Evolutionary conservation across 2,329 filamentous ascomycete species (phyloP).

Genomic region (Diatrype stigma): DNA sequence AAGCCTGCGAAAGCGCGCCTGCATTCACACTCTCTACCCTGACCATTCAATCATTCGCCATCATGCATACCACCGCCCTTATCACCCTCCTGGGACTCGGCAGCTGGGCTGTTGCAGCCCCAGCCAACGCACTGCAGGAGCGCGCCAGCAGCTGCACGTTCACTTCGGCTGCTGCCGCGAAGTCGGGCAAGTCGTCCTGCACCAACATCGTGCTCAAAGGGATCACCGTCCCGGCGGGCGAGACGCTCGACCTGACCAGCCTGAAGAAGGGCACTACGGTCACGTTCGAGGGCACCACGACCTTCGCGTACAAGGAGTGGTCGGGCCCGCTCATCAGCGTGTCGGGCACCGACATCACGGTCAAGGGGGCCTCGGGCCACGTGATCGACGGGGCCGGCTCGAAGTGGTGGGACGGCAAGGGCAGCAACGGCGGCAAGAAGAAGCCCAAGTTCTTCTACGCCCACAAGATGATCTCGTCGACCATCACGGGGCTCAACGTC

Average conservation of each 20-base stretch:
- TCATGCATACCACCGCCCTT: neutral
- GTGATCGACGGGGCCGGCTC: constrained; percentile 53
- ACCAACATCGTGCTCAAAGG: constrained; percentile 19
- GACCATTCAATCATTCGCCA: neutral
- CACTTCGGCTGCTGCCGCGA: neutral
- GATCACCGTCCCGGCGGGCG: constrained; percentile 32
- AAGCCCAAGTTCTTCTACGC: constrained; percentile 62
- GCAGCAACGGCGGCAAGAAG: constrained; percentile 54
- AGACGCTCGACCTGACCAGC: constrained; percentile 30
- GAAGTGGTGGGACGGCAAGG: constrained; percentile 59
- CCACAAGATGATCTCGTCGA: constrained; percentile 46
- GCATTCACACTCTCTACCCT: neutral
- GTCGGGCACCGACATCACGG: constrained; percentile 40
- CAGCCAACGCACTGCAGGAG: neutral
- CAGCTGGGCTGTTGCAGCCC: neutral
- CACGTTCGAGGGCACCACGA: constrained; percentile 48
- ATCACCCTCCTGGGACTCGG: neutral
- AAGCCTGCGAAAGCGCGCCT: neutral
- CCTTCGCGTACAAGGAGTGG: constrained; percentile 52
- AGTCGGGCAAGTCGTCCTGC: constrained; percentile 5
- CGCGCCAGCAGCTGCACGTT: neutral
- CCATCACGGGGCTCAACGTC: constrained; percentile 46
- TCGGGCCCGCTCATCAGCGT: constrained; percentile 46
- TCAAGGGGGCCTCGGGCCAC: constrained; percentile 36
- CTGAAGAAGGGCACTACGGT: constrained; percentile 34